Conservation (phyloP, 805 yeast species). For the Millerozyma miso region DNA sequence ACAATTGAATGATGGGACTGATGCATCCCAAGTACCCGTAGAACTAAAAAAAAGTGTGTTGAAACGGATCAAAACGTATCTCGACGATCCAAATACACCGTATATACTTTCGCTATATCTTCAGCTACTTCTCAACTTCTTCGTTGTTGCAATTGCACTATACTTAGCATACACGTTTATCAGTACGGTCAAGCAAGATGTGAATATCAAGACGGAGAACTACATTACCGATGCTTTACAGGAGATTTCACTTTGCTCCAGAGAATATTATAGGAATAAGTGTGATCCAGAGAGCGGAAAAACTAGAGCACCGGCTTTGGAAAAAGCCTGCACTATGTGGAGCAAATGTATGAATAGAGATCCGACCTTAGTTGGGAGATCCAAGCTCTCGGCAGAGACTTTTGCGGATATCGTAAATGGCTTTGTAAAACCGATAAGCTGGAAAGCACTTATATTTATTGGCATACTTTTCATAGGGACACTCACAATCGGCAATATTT, state of each 20-base stretch:
- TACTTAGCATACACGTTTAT: conserved; percentile 51
- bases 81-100: conserved; percentile 47
- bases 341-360: conserved; percentile 79
- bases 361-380: conserved; percentile 62
- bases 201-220: conserved; percentile 62
- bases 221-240: conserved; percentile 56
- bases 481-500: conserved; percentile 47
- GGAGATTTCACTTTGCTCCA: conserved; percentile 64
- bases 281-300: conserved; percentile 51
- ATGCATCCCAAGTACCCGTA: background rate
- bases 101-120: conserved; percentile 57
- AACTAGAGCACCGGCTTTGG: conserved; percentile 69
- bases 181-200: conserved; percentile 60
- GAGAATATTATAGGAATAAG: conserved; percentile 65
- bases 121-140: conserved; percentile 56
- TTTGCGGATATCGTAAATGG: conserved; percentile 79
- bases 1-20: background rate
- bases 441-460: conserved; percentile 59
- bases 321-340: conserved; percentile 67
- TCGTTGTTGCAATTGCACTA: conserved; percentile 47
- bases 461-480: conserved; percentile 47
- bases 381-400: conserved; percentile 74
- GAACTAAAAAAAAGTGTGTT: background rate
- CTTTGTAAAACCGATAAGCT: conserved; percentile 64
- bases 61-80: conserved; percentile 1